Evolutionary conservation across 768 basidiomycete species (phyloP).

Genomic region (Trametes villosa): DNA sequence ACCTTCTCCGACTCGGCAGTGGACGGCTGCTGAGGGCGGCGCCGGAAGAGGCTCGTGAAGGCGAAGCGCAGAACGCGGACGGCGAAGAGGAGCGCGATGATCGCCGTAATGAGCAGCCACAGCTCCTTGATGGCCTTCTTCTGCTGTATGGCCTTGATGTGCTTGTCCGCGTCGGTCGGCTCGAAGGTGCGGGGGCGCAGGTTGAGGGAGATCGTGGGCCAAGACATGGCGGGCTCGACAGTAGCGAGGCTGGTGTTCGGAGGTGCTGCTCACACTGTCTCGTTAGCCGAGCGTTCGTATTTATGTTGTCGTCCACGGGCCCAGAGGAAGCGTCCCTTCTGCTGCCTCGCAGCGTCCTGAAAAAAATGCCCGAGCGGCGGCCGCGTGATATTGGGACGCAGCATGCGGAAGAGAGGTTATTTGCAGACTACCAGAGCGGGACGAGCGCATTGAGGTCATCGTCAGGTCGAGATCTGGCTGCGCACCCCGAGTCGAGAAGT

Average conservation of each 20-base stretch:
- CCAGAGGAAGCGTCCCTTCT: background rate
- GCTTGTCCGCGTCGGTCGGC: conserved; percentile 41
- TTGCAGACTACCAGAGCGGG: conserved; percentile 5
- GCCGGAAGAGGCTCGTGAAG: conserved; percentile 4
- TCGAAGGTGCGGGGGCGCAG: conserved; percentile 22
- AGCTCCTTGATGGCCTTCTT: conserved; percentile 43
- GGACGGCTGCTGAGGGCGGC: background rate
- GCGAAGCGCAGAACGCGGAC: conserved; percentile 35
- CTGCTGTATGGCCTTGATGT: conserved; percentile 41
- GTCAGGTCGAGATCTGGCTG: conserved; percentile 2
- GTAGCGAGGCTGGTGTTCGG: conserved; percentile 2
- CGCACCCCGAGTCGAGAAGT: conserved; percentile 14
- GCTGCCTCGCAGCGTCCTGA: background rate
- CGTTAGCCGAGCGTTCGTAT: conserved; percentile 9
- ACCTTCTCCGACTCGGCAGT: conserved; percentile 20
- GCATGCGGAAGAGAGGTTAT: conserved; percentile 16
- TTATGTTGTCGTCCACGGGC: conserved; percentile 6
- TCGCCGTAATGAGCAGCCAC: conserved; percentile 45
- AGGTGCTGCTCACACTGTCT: conserved; percentile 9
- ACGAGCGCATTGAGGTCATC: conserved; percentile 18
- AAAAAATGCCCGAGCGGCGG: conserved; percentile 4
- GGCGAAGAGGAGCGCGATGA: conserved; percentile 43
- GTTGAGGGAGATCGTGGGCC: conserved; percentile 6
- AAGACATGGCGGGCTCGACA: conserved; percentile 10
- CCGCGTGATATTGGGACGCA: conserved; percentile 20